Conservation (phyloP, 768 basidiomycete species). For the Astraeus odoratus region DNA sequence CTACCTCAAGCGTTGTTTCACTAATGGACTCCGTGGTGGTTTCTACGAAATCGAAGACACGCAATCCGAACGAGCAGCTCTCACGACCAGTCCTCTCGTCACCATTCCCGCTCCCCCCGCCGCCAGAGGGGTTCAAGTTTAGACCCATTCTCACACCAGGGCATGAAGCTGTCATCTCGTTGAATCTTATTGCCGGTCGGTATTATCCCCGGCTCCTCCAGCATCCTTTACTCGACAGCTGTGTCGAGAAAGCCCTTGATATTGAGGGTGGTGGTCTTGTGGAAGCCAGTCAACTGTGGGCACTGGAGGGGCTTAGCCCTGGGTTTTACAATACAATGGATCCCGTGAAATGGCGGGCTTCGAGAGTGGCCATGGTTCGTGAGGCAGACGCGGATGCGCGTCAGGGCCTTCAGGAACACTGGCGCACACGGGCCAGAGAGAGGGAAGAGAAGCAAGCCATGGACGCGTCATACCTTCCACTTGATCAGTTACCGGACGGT, state of each 20-base stretch:
- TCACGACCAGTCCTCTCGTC: constrained; percentile 30
- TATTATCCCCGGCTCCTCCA: constrained; percentile 71
- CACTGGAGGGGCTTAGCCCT: constrained; percentile 63
- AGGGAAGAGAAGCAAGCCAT: constrained; percentile 19
- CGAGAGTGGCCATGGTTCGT: constrained; percentile 49
- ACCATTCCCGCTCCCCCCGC: constrained; percentile 44
- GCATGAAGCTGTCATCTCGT: constrained; percentile 57
- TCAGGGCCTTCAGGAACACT: constrained; percentile 36
- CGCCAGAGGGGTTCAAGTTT: constrained; percentile 67
- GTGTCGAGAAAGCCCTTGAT: constrained; percentile 34
- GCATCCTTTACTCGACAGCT: constrained; percentile 50
- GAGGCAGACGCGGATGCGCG: constrained; percentile 52
- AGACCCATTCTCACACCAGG: constrained; percentile 56
- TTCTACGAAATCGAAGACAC: constrained; percentile 10
- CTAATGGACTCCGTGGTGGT: constrained; percentile 13
- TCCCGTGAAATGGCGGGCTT: constrained; percentile 49
- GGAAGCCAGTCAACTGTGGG: constrained; percentile 51
- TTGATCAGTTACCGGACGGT: constrained; percentile 5
- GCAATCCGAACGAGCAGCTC: constrained; percentile 24
- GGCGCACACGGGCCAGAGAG: constrained; percentile 23
- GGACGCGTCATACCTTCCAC: constrained; percentile 11
- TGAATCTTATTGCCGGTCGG: constrained; percentile 68
- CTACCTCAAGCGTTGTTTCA: constrained; percentile 11
- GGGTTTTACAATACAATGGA: constrained; percentile 68
- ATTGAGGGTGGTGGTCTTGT: constrained; percentile 31